phyloP scores from a whole-genome alignment of 2,329 filamentous ascomycete species.

The Graphium sp. region DNA sequence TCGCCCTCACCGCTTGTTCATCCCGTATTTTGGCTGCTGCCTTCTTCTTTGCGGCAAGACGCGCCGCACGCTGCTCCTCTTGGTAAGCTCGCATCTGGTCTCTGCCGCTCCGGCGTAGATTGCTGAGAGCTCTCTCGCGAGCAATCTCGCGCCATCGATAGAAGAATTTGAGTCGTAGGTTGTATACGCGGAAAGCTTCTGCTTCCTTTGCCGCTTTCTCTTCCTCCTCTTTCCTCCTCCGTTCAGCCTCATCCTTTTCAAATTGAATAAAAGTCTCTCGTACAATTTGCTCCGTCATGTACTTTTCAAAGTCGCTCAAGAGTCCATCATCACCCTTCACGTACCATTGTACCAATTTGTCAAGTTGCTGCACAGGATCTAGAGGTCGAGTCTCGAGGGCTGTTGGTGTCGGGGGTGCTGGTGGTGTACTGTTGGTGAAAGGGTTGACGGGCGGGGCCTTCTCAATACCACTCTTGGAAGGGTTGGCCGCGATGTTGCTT shows the following conservation, averaged over 20 bases:
- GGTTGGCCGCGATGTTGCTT: too few species aligned
- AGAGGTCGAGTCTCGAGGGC: conserved; percentile 10
- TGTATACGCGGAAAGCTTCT: conserved; percentile 28
- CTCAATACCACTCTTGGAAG: too few species aligned
- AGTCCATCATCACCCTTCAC: conserved; percentile 35
- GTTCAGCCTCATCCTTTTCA: conserved; percentile 21
- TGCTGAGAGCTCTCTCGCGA: conserved; percentile 27
- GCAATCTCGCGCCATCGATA: conserved; percentile 36
- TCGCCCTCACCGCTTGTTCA: conserved; percentile 4
- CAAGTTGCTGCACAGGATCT: conserved; percentile 20
- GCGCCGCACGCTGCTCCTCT: conserved; percentile 16
- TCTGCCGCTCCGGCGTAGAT: conserved; percentile 31
- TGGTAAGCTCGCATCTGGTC: conserved; percentile 31
- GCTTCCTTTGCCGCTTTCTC: conserved; percentile 26
- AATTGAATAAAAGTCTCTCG: conserved; percentile 21
- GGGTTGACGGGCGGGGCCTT: conserved; percentile 5
- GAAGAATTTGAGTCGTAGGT: conserved; percentile 34
- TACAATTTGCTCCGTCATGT: conserved; percentile 26
- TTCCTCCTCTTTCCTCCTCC: conserved; percentile 28
- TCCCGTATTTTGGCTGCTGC: conserved; percentile 9
- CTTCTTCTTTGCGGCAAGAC: conserved; percentile 16
- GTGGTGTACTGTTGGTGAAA: conserved; percentile 5
- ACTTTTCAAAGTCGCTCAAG: conserved; percentile 29
- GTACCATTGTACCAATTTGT: conserved; percentile 35
- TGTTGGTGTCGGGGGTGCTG: conserved; percentile 5